Evolutionary conservation across 2,329 filamentous ascomycete genomes (phyloP), one percentile per base, ranked within the genome.

Genomic region (Colletotrichum sp.): DNA sequence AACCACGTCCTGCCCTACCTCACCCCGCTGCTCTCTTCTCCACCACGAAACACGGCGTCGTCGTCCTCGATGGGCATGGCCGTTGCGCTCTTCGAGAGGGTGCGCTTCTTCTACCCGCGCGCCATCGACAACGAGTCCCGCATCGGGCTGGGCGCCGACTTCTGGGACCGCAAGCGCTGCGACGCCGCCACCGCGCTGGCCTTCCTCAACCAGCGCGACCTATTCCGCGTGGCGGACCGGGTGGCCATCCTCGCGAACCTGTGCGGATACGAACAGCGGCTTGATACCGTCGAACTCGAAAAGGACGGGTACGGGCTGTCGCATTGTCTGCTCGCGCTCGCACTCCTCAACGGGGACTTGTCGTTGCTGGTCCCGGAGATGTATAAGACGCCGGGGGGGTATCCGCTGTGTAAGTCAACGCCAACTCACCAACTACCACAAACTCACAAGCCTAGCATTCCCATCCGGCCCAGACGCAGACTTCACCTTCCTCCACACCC

Each of bases 341-440:
- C 59, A 7, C 18, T 62, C 16, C 10, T 62, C 18, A 62, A 62
- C 59, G 59, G 59, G 18, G 59, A 62, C 4, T 3, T 62, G 8
- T 62, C 59, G 3, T 9, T 62, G 8, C 28, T 62, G 6, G 15
- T 32, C 1, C 59, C 59, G 0, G 59, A 62, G 18, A 30, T 62
- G 59, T 62, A 62, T 5, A 62, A 62, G 18, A 28, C 28, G 0
- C 59, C 28, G 0, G 16, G 4, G 0, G 28, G 8, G 0, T 9
- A 5, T 8, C 6, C 59, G 0, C 0, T 21, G 18, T 13, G 59
- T 62, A 62, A 62, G 59, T 62, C 24, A 62, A 62, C 6, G n/a
- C n/a, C n/a, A n/a, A n/a, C 18, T 44, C 39, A 34, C 8, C 8
- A 2, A 30, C 2, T 4, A 62, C 18, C 15, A n/a, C 6, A 62